Conservation (phyloP, 495 filamentous ascomycete genomes). For the Geoglossum glabrum region DNA sequence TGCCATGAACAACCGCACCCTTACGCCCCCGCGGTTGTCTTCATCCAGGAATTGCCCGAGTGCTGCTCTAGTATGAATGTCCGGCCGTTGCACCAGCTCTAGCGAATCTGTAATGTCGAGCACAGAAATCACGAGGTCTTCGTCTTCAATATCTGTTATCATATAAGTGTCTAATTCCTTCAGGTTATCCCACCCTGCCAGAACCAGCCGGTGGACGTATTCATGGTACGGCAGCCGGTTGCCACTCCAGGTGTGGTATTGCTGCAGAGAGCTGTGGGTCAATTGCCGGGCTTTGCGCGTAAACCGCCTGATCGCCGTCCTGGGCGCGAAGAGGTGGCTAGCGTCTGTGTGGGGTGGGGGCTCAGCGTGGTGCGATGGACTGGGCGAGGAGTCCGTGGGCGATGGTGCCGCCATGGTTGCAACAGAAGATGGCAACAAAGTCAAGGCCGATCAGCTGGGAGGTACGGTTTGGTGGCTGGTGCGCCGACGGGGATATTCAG, state of each 20-base stretch:
- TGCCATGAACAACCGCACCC: conserved; percentile 12
- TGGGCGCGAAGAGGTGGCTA: background rate
- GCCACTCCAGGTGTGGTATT: conserved; percentile 5
- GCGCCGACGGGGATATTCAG: too few species aligned
- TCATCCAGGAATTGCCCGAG: conserved; percentile 7
- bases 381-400: background rate
- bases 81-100: conserved; percentile 6
- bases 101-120: conserved; percentile 9
- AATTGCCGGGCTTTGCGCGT: background rate
- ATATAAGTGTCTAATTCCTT: conserved; percentile 11
- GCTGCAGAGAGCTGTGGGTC: conserved; percentile 4
- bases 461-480: too few species aligned
- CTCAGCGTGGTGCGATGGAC: background rate
- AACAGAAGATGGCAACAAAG: background rate
- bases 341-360: too few species aligned
- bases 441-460: too few species aligned
- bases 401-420: background rate
- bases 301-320: background rate
- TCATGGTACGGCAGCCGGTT: conserved; percentile 11
- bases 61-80: conserved; percentile 7
- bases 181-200: conserved; percentile 15
- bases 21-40: background rate
- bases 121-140: conserved; percentile 10
- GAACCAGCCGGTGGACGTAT: conserved; percentile 11
- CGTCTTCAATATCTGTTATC: conserved; percentile 1